phyloP scores from a whole-genome alignment of 768 basidiomycete species.

The Boletus sp. region DNA sequence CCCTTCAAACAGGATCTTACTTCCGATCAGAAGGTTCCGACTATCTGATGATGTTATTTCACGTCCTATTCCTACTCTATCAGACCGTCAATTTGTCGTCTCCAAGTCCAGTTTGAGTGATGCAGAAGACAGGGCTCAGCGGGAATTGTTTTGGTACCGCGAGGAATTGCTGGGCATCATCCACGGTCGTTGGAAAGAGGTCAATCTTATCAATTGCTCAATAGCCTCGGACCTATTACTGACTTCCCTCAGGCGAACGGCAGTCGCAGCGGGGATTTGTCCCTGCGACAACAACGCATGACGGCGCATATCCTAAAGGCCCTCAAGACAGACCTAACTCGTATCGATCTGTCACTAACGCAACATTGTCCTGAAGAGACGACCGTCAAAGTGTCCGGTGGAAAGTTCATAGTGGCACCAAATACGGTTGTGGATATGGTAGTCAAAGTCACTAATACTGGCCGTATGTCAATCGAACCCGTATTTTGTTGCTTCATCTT shows the following conservation, averaged over 20 bases:
- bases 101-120: slow-evolving; percentile 62
- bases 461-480: slow-evolving; percentile 45
- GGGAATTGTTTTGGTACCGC: slow-evolving; percentile 94
- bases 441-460: slow-evolving; percentile 58
- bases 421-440: slow-evolving; percentile 65
- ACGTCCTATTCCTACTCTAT: slow-evolving; percentile 75
- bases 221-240: not conserved
- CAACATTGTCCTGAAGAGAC: slow-evolving; percentile 26
- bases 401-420: slow-evolving; percentile 48
- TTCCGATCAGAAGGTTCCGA: slow-evolving; percentile 69
- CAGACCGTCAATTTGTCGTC: slow-evolving; percentile 89
- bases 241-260: slow-evolving; percentile 63
- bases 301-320: slow-evolving; percentile 76
- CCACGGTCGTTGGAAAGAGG: slow-evolving; percentile 82
- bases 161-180: slow-evolving; percentile 77
- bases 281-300: slow-evolving; percentile 74
- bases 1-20: slow-evolving; percentile 45
- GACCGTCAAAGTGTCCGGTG: slow-evolving; percentile 19
- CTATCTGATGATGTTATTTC: slow-evolving; percentile 57
- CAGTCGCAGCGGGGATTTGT: slow-evolving; percentile 69
- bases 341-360: slow-evolving; percentile 52
- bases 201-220: slow-evolving; percentile 25
- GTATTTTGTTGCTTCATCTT: not conserved
- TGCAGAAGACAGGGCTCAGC: slow-evolving; percentile 58
- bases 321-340: slow-evolving; percentile 64